Base-by-base conservation (phyloP, 225 moss, liverwort and hornwort species). In the Physcomitrellopsis africana region DNA sequence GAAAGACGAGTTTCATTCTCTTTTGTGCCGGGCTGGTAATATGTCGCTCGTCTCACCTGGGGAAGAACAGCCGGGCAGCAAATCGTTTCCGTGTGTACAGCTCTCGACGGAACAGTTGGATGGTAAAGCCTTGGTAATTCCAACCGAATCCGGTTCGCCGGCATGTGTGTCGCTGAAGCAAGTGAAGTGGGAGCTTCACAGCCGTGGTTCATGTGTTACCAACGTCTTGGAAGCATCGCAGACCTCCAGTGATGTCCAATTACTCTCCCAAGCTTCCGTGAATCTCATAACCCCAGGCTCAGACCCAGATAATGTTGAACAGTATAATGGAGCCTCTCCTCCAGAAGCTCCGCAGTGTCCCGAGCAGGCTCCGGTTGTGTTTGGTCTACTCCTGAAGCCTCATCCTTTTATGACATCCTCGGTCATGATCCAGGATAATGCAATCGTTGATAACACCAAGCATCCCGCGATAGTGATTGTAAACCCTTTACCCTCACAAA, bases 151-250 rank as follows among this genome's bases (percentile, higher is more conserved):
- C 32, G 7, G 32, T 4, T 37, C 32, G 18, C 22, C 37, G 8
- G 37, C 3, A 20, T 32, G 10, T 14, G 23, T 16, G 11, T 14
- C 44, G 9, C 48, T 72, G 26, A 64, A 8, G 17, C 19, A 4
- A n/a, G 62, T 68, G 22, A 83, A 86, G 69, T 1, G 17, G 75
- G 83, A 86, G 75, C 72, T 71, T 32, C 47, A 23, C 3, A 83
- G 75, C 65, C 70, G 72, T 9, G 65, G 54, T 2, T 84, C 77
- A 0, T 80, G 84, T n/a, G 73, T 80, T 5, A 84, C 77, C 20
- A 73, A 66, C 44, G 80, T 73, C 32, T 37, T 2, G 32, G 32
- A 37, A 4, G 58, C 9, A 23, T 58, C 53, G 53, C 53, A 53
- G 54, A 19, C 19, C 54, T 17, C 54, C 8, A 19, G 2, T 10